Conservation (phyloP, 371 early-diverging fungal genomes). For the Cladochytrium tenue region DNA sequence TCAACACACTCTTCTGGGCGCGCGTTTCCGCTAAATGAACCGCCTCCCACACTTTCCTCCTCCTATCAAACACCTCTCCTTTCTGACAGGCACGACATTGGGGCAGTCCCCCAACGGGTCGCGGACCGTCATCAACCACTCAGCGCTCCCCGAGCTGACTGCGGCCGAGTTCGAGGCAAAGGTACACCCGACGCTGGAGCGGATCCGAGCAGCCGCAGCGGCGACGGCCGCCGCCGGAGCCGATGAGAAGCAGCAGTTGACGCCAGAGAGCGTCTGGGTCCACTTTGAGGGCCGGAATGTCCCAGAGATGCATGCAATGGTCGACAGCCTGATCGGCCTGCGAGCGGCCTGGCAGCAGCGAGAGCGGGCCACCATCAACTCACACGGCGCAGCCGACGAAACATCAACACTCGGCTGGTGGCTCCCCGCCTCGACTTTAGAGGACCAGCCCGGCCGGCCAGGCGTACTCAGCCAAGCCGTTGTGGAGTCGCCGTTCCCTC, state of each 20-base stretch:
- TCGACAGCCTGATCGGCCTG: constrained; percentile 32
- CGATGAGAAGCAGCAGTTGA: neutral
- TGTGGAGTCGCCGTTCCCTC: neutral
- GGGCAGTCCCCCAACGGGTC: constrained; percentile 22
- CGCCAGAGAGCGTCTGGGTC: constrained; percentile 44
- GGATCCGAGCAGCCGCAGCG: neutral
- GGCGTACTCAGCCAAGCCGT: neutral
- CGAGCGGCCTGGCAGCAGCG: constrained; percentile 1
- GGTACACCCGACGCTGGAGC: constrained; percentile 23
- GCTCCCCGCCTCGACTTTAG: neutral
- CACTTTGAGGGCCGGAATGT: constrained; percentile 73
- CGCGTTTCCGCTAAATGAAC: neutral
- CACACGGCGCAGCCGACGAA: neutral
- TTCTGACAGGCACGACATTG: neutral
- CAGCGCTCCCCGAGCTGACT: constrained; percentile 53
- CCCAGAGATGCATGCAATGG: constrained; percentile 53
- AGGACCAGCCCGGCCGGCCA: neutral
- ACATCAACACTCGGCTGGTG: no score
- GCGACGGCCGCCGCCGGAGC: neutral
- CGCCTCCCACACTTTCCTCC: neutral
- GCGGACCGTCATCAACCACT: constrained; percentile 67
- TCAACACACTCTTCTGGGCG: neutral
- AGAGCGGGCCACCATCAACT: neutral
- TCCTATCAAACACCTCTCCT: neutral
- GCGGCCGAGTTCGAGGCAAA: constrained; percentile 45